A percentile compares a stretch with the other conserved stretches of the same genome.
phyloP scores from a whole-genome alignment of 2,329 filamentous ascomycete genomes.

The Atkinsonella hypoxylon region DNA sequence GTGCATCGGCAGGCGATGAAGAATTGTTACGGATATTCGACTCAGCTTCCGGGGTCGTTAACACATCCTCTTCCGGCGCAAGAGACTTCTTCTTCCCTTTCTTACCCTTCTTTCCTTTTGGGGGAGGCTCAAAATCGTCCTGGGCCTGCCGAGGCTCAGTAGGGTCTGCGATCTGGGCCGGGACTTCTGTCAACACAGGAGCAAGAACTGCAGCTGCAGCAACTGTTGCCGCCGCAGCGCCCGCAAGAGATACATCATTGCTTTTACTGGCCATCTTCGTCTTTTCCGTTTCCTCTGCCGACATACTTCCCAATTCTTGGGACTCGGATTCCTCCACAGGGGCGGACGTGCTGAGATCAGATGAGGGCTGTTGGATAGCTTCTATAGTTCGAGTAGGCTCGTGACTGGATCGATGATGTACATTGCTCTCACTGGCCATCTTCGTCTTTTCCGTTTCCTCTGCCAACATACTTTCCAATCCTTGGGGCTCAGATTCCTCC shows the following conservation, averaged over 20 bases:
- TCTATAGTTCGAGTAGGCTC: conserved; percentile 4
- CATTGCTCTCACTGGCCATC: too few species aligned
- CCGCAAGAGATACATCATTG: conserved; percentile 4
- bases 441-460: conserved; percentile 12
- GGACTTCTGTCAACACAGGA: neutral
- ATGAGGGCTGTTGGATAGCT: conserved; percentile 5
- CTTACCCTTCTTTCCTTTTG: conserved; percentile 11
- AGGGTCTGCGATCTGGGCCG: conserved; percentile 5
- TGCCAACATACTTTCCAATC: conserved; percentile 7
- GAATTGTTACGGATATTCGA: neutral
- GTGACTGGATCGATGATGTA: conserved; percentile 5
- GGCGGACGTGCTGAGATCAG: conserved; percentile 1
- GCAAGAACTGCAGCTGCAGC: conserved; percentile 3
- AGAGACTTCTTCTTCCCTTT: conserved; percentile 10
- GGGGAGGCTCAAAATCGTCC: conserved; percentile 8
- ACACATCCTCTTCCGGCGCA: conserved; percentile 1
- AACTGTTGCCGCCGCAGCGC: conserved; percentile 2
- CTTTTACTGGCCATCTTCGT: conserved; percentile 12
- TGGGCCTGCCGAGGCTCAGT: neutral
- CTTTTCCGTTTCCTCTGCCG: conserved; percentile 11
- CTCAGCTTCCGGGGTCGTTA: neutral
- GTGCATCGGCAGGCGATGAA: neutral
- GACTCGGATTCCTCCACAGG: conserved; percentile 8
- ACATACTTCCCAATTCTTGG: conserved; percentile 8
- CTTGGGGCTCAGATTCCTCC: conserved; percentile 9